phyloP scores from a whole-genome alignment of 768 basidiomycete species.

The Suillus americanus region DNA sequence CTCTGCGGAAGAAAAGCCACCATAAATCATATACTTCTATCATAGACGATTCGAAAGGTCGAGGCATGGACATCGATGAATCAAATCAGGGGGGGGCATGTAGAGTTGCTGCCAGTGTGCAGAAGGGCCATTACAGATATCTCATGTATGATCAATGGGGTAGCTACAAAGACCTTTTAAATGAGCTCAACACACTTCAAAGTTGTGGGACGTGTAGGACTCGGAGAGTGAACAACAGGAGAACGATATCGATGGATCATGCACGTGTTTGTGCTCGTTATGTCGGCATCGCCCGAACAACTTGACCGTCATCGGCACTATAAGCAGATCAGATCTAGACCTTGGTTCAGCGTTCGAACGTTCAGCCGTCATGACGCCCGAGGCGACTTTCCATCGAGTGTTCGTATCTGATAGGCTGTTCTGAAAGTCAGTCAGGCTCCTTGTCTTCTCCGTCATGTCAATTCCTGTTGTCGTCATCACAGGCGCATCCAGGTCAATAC shows the following conservation, averaged over 20 bases:
- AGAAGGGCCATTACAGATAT: neutral
- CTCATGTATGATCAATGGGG: neutral
- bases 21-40: neutral
- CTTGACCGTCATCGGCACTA: neutral
- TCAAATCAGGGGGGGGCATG: neutral
- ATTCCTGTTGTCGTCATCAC: slow-evolving; percentile 74
- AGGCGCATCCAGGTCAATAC: slow-evolving; percentile 78
- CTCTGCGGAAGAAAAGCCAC: neutral
- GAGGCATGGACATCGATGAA: neutral
- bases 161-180: neutral
- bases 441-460: slow-evolving; percentile 16
- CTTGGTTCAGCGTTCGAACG: too few species aligned
- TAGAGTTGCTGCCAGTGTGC: neutral
- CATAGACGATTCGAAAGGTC: neutral
- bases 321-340: neutral
- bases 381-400: neutral
- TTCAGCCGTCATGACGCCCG: too few species aligned
- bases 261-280: too few species aligned
- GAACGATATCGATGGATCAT: neutral
- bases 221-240: neutral
- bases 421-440: neutral
- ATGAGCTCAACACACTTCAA: neutral
- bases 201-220: neutral
- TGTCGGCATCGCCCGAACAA: neutral
- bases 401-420: too few species aligned